phyloP scores from a whole-genome alignment of 192 early-diverging fungal species.

The Backusella psychrophila region DNA sequence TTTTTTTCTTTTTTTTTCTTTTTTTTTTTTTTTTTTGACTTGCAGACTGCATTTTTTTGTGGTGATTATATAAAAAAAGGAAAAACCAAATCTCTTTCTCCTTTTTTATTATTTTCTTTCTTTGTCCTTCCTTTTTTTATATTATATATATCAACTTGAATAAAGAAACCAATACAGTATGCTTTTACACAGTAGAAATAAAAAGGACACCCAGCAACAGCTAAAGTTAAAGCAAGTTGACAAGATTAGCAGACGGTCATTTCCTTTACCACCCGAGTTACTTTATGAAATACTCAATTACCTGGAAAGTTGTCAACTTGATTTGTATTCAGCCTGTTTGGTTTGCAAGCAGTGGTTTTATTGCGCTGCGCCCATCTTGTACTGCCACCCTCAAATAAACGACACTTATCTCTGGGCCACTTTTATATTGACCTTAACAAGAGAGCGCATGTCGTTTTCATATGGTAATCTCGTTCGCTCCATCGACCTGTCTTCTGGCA shows the following conservation, averaged over 20 bases:
- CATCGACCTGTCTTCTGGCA: slow-evolving; percentile 40
- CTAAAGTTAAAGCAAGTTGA: not conserved
- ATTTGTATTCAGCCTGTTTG: slow-evolving; percentile 31
- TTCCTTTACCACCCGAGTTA: slow-evolving; percentile 42
- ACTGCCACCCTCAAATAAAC: slow-evolving; percentile 35
- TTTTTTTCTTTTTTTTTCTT: too few species aligned
- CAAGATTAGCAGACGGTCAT: not conserved
- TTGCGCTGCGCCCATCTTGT: slow-evolving; percentile 39
- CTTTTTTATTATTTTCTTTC: too few species aligned
- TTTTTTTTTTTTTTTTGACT: too few species aligned
- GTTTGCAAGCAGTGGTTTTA: slow-evolving; percentile 44
- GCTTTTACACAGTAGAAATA: not conserved
- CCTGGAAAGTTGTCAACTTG: slow-evolving; percentile 21
- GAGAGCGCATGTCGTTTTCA: slow-evolving; percentile 19
- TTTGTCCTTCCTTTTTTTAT: not conserved
- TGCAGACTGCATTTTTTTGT: too few species aligned
- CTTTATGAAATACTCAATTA: slow-evolving; percentile 42
- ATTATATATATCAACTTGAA: not conserved
- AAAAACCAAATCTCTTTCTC: not conserved
- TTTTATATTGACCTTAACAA: slow-evolving; percentile 41
- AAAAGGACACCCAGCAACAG: not conserved
- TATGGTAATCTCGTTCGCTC: slow-evolving; percentile 42
- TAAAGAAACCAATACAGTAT: not conserved
- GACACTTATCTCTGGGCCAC: slow-evolving; percentile 47
- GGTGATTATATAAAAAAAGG: not conserved